phyloP scores from a whole-genome alignment of 306 rosid species.

The Chamaecrista fasciculata region DNA sequence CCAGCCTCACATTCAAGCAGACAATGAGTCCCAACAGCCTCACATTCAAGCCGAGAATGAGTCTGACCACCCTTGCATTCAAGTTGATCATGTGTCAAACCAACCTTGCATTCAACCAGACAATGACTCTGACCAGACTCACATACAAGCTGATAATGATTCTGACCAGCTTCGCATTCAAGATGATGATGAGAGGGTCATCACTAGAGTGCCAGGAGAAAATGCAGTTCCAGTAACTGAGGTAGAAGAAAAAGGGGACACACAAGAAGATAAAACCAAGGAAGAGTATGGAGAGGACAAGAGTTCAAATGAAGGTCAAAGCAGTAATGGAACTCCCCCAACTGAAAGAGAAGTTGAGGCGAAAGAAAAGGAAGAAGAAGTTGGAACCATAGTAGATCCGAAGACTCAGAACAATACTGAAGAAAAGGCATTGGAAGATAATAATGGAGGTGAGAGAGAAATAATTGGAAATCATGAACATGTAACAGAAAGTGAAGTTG shows the following conservation, averaged over 20 bases:
- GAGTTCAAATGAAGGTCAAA: background rate
- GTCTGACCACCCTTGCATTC: no score
- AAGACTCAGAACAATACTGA: conserved; percentile 17
- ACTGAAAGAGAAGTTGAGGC: conserved; percentile 24
- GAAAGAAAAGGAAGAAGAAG: conserved; percentile 26
- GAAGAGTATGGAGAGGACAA: conserved; percentile 21
- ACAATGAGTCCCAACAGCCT: no score
- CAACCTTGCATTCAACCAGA: no score
- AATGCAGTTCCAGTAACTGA: background rate
- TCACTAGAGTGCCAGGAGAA: conserved; percentile 29
- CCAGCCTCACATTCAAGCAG: no score
- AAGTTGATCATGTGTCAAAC: no score
- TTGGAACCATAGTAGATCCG: conserved; percentile 11
- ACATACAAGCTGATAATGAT: no score
- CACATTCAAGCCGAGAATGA: no score
- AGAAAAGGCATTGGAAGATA: conserved; percentile 3
- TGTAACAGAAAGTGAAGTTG: background rate
- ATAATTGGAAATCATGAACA: background rate
- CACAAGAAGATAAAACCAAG: background rate
- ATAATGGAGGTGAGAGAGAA: conserved; percentile 4
- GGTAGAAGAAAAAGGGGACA: background rate
- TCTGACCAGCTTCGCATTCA: background rate
- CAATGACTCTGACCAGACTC: no score
- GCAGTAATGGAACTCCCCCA: background rate
- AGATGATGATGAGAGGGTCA: conserved; percentile 22